Percentiles rank a stretch among this genome's conserved stretches.
phyloP scores from a whole-genome alignment of 805 yeast species.

The Kodamaea neixiangensis region DNA sequence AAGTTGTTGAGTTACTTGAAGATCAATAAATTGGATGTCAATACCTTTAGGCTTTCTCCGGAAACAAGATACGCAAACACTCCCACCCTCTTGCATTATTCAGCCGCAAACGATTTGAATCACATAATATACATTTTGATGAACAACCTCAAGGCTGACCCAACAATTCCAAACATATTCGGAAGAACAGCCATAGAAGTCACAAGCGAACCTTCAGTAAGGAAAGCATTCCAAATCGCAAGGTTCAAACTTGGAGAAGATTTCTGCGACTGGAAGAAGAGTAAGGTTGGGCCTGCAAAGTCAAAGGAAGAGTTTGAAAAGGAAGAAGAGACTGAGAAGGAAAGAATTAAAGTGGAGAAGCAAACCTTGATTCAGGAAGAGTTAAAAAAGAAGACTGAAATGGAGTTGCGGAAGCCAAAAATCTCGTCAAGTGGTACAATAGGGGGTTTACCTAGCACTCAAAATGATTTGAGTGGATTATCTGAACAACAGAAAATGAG shows the following conservation, averaged over 20 bases:
- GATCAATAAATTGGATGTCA: constrained; percentile 54
- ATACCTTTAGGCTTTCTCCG: constrained; percentile 57
- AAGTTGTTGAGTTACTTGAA: constrained; percentile 62
- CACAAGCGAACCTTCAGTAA: constrained; percentile 47
- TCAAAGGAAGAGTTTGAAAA: constrained; percentile 57
- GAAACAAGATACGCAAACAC: constrained; percentile 47
- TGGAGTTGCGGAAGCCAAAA: constrained; percentile 37
- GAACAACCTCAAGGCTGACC: constrained; percentile 68
- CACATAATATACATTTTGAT: constrained; percentile 69
- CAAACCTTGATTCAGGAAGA: constrained; percentile 45
- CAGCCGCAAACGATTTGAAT: constrained; percentile 64
- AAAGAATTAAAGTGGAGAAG: constrained; percentile 40
- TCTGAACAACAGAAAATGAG: constrained; percentile 72
- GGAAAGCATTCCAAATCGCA: constrained; percentile 64
- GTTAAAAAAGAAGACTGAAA: constrained; percentile 43
- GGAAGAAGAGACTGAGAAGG: constrained; percentile 36
- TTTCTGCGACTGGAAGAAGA: constrained; percentile 66
- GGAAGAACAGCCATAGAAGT: constrained; percentile 75
- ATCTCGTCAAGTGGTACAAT: constrained; percentile 36
- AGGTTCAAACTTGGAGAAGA: constrained; percentile 69
- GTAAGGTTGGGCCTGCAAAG: constrained; percentile 63
- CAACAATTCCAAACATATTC: constrained; percentile 50
- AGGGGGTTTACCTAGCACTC: constrained; percentile 24
- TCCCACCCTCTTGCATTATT: constrained; percentile 81
- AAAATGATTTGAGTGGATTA: constrained; percentile 58